These are phyloP conservation scores for Suhomyces kilbournensis DNA, from an alignment of 805 yeast species.

Conservation along the genomic window DNA sequence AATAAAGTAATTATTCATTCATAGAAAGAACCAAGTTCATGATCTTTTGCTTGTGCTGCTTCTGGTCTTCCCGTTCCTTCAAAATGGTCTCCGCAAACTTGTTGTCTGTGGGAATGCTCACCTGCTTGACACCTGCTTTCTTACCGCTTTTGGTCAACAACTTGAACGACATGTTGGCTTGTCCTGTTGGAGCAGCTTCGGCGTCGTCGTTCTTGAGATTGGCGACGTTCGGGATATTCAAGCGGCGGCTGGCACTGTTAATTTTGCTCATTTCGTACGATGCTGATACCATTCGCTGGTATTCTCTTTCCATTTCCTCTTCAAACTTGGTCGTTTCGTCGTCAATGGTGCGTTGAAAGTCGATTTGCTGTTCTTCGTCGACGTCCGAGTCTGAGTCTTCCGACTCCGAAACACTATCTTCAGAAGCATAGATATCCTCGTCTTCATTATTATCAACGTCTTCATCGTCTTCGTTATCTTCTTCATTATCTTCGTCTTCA, in stretches of 20 bases:
- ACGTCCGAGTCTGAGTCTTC: slow-evolving; percentile 10
- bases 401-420: slow-evolving; percentile 12
- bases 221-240: slow-evolving; percentile 22
- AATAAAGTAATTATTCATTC: slow-evolving; percentile 15
- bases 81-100: slow-evolving; percentile 52
- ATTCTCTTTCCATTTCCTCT: slow-evolving; percentile 56
- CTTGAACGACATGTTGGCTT: slow-evolving; percentile 41
- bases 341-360: not conserved
- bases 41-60: slow-evolving; percentile 54
- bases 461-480: slow-evolving; percentile 7
- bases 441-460: slow-evolving; percentile 8
- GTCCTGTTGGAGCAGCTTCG: not conserved
- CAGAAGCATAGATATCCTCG: not conserved
- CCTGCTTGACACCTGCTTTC: slow-evolving; percentile 38
- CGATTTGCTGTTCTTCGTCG: slow-evolving; percentile 3
- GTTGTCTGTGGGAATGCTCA: slow-evolving; percentile 52
- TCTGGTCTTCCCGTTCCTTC: slow-evolving; percentile 48
- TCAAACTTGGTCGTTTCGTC: slow-evolving; percentile 33
- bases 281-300: slow-evolving; percentile 50
- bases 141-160: slow-evolving; percentile 56
- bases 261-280: slow-evolving; percentile 42
- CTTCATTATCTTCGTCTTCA: slow-evolving; percentile 10
- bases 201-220: not conserved
- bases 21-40: slow-evolving; percentile 51
- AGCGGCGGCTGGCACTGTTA: slow-evolving; percentile 10